Evolutionary conservation across 192 early-diverging fungal species (phyloP).

Genomic region (Backusella luteola): DNA sequence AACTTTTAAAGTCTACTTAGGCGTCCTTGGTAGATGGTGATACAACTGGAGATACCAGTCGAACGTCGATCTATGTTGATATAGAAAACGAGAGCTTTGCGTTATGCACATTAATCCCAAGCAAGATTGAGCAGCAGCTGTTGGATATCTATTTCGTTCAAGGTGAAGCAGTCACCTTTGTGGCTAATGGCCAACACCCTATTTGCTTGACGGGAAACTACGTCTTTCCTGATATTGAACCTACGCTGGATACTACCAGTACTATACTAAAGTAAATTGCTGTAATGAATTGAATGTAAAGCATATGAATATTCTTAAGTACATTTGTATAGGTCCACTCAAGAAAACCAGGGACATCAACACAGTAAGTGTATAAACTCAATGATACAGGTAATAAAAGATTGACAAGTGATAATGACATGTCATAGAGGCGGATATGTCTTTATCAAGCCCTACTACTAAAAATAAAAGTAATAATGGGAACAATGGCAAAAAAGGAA

Average conservation of each 20-base stretch:
- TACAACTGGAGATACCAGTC: conserved; percentile 38
- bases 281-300: no score
- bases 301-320: no score
- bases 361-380: no score
- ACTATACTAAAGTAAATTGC: conserved; percentile 31
- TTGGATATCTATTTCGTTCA: conserved; percentile 66
- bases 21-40: conserved; percentile 63
- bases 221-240: conserved; percentile 37
- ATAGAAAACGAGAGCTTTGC: conserved; percentile 70
- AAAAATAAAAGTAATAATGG: no score
- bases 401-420: no score
- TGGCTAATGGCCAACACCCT: conserved; percentile 56
- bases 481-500: no score
- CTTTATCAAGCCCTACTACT: no score
- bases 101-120: conserved; percentile 80
- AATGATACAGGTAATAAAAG: no score
- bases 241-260: conserved; percentile 12
- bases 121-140: conserved; percentile 70
- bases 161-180: conserved; percentile 80
- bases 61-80: conserved; percentile 65
- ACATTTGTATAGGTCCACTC: no score
- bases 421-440: no score
- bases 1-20: conserved; percentile 33
- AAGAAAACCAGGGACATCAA: no score
- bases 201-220: conserved; percentile 73